phyloP scores from a whole-genome alignment of 106 monocot genomes.

The Phalaenopsis equestris region DNA sequence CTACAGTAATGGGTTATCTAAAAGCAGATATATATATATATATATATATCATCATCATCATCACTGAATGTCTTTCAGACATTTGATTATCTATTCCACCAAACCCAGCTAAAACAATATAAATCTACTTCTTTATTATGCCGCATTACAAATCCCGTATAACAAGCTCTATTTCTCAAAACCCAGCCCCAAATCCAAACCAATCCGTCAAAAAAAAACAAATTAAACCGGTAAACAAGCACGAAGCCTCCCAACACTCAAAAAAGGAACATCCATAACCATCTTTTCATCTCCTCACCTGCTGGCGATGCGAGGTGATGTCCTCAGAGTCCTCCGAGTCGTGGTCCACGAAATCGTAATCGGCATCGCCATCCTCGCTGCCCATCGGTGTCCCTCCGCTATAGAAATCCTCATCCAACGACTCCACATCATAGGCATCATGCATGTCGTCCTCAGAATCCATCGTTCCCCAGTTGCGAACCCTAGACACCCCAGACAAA shows the following conservation, averaged over 20 bases:
- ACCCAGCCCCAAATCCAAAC: neutral
- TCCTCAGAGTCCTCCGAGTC: conserved; percentile 29
- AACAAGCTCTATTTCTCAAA: neutral
- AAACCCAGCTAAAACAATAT: neutral
- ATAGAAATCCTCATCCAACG: conserved; percentile 71
- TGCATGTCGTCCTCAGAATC: conserved; percentile 92
- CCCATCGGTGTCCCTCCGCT: conserved; percentile 61
- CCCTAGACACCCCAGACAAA: neutral
- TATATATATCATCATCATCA: neutral
- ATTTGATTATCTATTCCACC: neutral
- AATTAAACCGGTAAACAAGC: neutral
- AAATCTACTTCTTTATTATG: conserved; percentile 1
- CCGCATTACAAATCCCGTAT: neutral
- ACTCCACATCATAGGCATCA: conserved; percentile 63
- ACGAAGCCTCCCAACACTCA: neutral
- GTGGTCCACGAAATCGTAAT: conserved; percentile 51
- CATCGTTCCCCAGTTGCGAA: conserved; percentile 27
- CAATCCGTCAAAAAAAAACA: neutral
- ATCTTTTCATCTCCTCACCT: conserved; percentile 35
- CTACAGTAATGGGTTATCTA: neutral
- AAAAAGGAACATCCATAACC: neutral
- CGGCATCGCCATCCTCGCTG: conserved; percentile 53
- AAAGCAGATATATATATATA: too few species aligned
- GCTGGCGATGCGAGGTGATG: conserved; percentile 44
- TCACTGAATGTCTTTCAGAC: neutral